Evolutionary conservation across 345 rosid genomes (phyloP), one percentile per base, ranked within the genome.

Genomic region (Eutrema heterophyllum): DNA sequence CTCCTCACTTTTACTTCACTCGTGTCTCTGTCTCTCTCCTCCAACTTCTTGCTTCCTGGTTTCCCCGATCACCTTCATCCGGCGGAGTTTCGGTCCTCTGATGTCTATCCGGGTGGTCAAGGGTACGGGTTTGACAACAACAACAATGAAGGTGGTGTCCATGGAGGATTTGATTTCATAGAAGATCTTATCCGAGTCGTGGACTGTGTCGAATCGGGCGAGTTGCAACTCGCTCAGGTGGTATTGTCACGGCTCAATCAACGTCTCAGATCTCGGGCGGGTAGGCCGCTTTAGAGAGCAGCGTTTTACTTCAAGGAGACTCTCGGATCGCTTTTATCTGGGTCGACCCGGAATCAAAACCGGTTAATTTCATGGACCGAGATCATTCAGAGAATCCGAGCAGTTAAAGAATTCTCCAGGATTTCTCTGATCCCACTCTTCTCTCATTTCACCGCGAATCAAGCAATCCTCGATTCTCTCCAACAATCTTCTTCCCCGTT

Each of bases 231-330:
- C 18, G 90, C 98, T 13, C 89, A 91, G 69, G 84, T 78, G 83
- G 75, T 87, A 80, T 79, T 94, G 81, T 83, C 88, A 32, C 95
- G 96, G 80, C 96, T 94, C 86, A 88, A 85, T 67, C 85, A 84
- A 56, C 86, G 86, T 49, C 81, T 89, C 9, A 78, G 84, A 14
- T 78, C 85, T 7, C 91, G 96, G 1, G 46, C 46, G 0, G 93
- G 97, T 0, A 94, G 83, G 39, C 98, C 98, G 0, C 77, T 91
- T 26, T 86, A 84, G 26, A 79, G 98, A 74, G 94, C 97, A 2
- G 93, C 96, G 9, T 89, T 86, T 75, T 88, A 80, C 79, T 93
- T 93, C 82, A 91, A 89, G 71, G 97, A 93, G 59, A 93, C 97
- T 39, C 92, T 91, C 55, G 85, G 74, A 52, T 79, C 83, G 8